Percentiles rank a stretch among this genome's conserved stretches.
phyloP scores from a whole-genome alignment of 2,329 filamentous ascomycete genomes.

The Botrytis sinoallii region DNA sequence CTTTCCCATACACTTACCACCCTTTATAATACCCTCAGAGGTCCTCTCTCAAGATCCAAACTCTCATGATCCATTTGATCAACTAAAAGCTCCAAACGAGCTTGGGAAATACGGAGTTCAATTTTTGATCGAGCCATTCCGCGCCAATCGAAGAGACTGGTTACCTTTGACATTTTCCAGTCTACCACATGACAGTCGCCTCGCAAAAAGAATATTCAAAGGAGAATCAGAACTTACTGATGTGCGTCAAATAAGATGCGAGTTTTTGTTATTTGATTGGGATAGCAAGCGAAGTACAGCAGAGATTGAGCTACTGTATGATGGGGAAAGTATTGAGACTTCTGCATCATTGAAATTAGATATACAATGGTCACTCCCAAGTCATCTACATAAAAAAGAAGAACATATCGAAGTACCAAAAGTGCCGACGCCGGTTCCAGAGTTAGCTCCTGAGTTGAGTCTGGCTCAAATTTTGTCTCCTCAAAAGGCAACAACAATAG shows the following conservation, averaged over 20 bases:
- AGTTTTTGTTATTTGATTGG: conserved; percentile 13
- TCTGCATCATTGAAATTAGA: conserved; percentile 22
- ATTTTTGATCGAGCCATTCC: conserved; percentile 11
- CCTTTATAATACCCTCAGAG: conserved; percentile 11
- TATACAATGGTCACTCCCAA: conserved; percentile 31
- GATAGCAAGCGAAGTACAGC: not conserved
- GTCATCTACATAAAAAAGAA: conserved; percentile 15
- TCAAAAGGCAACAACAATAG: conserved; percentile 15
- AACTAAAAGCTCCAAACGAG: not conserved
- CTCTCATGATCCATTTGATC: not conserved
- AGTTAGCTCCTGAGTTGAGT: not conserved
- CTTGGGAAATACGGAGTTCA: conserved; percentile 10
- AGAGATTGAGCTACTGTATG: conserved; percentile 13
- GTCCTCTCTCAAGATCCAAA: conserved; percentile 6
- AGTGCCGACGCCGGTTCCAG: not conserved
- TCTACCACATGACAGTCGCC: conserved; percentile 2
- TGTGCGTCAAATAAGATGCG: conserved; percentile 5
- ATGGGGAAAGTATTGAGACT: conserved; percentile 15
- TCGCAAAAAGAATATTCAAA: conserved; percentile 8
- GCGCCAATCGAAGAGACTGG: conserved; percentile 25
- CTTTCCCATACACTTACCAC: conserved; percentile 10
- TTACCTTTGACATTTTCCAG: conserved; percentile 25
- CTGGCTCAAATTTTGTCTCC: conserved; percentile 16
- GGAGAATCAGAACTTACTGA: conserved; percentile 4
- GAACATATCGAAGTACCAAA: not conserved